Evolutionary conservation across 192 early-diverging fungal species (phyloP).

Genomic region (Linnemannia elongata): DNA sequence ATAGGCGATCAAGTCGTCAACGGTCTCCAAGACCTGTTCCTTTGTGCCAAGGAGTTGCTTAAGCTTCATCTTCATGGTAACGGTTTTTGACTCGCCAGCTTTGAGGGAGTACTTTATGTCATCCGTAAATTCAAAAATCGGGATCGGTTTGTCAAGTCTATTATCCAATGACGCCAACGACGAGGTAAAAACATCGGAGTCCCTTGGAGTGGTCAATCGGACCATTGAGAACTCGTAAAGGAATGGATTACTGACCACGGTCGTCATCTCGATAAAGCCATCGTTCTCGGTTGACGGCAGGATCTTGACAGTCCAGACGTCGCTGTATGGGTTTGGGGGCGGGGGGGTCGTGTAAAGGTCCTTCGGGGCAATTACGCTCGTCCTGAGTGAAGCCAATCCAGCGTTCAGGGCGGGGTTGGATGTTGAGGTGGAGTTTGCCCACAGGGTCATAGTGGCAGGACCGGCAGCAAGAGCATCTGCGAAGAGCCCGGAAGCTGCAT

Average conservation of each 20-base stretch:
- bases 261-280: conserved; percentile 8
- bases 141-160: too few relatives aligned
- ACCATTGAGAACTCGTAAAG: neutral
- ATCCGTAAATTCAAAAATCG: neutral
- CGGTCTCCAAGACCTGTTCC: too few relatives aligned
- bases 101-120: neutral
- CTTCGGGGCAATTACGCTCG: too few relatives aligned
- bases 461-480: fast-evolving
- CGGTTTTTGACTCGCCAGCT: neutral
- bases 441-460: neutral
- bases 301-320: conserved; percentile 7
- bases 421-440: neutral
- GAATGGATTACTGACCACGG: neutral
- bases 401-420: conserved; percentile 22
- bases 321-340: neutral
- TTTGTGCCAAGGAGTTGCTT: too few relatives aligned
- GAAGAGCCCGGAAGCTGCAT: too few relatives aligned
- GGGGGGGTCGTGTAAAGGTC: neutral
- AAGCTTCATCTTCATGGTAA: neutral
- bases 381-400: neutral
- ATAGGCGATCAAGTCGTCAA: too few relatives aligned
- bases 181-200: too few relatives aligned
- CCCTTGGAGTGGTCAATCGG: too few relatives aligned
- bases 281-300: neutral
- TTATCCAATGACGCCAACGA: too few relatives aligned